Evolutionary conservation across 352 stramenopile species (phyloP).

Genomic region (Chrysophaeum taylorii): DNA sequence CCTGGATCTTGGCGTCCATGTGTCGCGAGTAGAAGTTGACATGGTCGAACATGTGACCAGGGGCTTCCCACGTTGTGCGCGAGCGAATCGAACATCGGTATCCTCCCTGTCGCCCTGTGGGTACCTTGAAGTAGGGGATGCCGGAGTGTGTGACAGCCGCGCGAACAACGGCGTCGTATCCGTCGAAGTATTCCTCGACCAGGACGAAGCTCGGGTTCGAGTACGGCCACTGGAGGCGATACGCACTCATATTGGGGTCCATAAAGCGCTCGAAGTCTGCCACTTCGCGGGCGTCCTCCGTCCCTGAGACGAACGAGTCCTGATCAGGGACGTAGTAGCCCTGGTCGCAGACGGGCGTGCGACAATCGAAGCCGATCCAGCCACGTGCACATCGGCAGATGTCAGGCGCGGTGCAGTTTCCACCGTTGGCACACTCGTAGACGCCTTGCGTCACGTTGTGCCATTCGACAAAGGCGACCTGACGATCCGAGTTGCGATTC

Average conservation of each 20-base stretch:
- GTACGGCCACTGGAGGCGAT: slow-evolving; percentile 32
- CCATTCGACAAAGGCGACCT: slow-evolving; percentile 75
- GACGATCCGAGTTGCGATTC: slow-evolving; percentile 43
- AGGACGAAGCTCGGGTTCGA: slow-evolving; percentile 39
- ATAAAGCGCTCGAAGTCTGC: slow-evolving; percentile 45
- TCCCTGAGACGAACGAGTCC: slow-evolving; percentile 53
- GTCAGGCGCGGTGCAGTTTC: slow-evolving; percentile 71
- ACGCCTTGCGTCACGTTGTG: slow-evolving; percentile 67
- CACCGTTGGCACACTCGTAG: slow-evolving; percentile 87
- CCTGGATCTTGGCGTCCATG: slow-evolving; percentile 72
- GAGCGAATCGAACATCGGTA: slow-evolving; percentile 85
- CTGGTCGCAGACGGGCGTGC: slow-evolving; percentile 78
- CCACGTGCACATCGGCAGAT: slow-evolving; percentile 74
- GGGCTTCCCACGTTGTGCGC: slow-evolving; percentile 86
- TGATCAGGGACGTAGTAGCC: slow-evolving; percentile 76
- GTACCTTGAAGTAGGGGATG: slow-evolving; percentile 45
- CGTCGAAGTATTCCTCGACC: slow-evolving; percentile 40
- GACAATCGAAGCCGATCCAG: slow-evolving; percentile 91
- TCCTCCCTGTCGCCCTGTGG: slow-evolving; percentile 58
- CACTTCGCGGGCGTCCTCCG: slow-evolving; percentile 36
- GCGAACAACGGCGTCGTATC: slow-evolving; percentile 26
- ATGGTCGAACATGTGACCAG: slow-evolving; percentile 70
- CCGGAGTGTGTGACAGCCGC: slow-evolving; percentile 25
- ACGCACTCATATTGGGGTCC: slow-evolving; percentile 25
- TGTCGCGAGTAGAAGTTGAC: slow-evolving; percentile 91